phyloP scores from a whole-genome alignment of 2,329 filamentous ascomycete species.

The Corinectria fuckeliana region DNA sequence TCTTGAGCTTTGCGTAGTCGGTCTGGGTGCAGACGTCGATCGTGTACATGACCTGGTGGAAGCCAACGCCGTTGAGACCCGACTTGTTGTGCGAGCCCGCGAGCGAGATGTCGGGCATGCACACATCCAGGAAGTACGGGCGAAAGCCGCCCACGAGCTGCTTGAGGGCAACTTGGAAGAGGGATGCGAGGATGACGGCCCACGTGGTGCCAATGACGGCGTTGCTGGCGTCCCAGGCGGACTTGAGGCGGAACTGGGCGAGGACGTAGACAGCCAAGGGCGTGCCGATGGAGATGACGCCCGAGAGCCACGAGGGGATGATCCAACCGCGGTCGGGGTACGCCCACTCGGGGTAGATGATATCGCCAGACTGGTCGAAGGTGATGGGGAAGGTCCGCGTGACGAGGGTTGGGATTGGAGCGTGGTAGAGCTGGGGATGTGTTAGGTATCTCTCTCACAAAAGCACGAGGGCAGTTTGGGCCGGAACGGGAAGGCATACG shows the following conservation, averaged over 20 bases:
- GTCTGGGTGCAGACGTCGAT: constrained; percentile 65
- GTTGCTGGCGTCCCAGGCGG: constrained; percentile 67
- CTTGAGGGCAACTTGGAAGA: constrained; percentile 73
- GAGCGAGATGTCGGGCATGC: constrained; percentile 61
- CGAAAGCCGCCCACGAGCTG: constrained; percentile 69
- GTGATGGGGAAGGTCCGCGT: constrained; percentile 67
- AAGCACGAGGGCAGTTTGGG: neutral
- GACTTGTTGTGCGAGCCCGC: constrained; percentile 48
- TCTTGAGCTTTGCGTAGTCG: constrained; percentile 61
- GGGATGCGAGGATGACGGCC: constrained; percentile 61
- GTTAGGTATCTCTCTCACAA: constrained; percentile 16
- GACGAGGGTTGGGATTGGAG: constrained; percentile 56
- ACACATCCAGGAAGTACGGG: constrained; percentile 70
- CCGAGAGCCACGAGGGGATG: constrained; percentile 64
- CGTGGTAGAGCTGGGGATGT: constrained; percentile 52
- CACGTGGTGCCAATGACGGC: constrained; percentile 67
- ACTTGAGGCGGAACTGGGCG: constrained; percentile 63
- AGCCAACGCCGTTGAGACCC: constrained; percentile 56
- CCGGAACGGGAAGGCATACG: constrained; percentile 29
- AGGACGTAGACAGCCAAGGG: constrained; percentile 64
- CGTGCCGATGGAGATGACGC: constrained; percentile 61
- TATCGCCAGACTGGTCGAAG: constrained; percentile 62
- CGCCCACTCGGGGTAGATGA: constrained; percentile 69
- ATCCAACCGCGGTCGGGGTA: constrained; percentile 70
- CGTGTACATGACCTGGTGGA: constrained; percentile 67